Percentiles rank a stretch among this genome's conserved stretches.
These are phyloP conservation scores for Magnusiomyces magnusii DNA, from an alignment of 1,139 yeast species.

Conservation along the genomic window DNA sequence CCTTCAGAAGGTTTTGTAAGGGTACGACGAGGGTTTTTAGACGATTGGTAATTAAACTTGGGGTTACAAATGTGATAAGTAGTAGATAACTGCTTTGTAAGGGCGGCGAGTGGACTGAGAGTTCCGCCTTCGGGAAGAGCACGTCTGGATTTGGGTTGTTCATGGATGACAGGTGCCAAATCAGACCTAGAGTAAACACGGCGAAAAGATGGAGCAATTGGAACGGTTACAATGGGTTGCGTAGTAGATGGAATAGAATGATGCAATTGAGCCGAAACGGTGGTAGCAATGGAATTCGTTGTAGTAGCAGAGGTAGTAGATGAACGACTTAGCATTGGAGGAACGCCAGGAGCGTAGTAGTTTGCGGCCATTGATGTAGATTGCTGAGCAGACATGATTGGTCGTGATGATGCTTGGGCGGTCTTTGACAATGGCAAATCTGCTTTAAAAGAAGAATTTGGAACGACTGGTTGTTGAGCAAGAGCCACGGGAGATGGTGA, in stretches of 20 bases:
- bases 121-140: conserved; percentile 72
- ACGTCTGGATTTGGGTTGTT: conserved; percentile 69
- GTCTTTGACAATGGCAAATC: neutral
- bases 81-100: conserved; percentile 69
- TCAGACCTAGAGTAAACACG: conserved; percentile 44
- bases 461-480: conserved; percentile 7
- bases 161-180: conserved; percentile 54
- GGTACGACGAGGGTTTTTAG: conserved; percentile 85
- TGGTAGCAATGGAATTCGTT: conserved; percentile 1
- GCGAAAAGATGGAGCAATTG: conserved; percentile 40
- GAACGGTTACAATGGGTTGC: neutral
- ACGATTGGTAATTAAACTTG: conserved; percentile 70
- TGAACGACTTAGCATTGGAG: conserved; percentile 3
- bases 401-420: neutral
- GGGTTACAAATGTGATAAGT: conserved; percentile 87
- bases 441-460: neutral
- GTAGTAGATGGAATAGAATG: neutral
- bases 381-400: conserved; percentile 12
- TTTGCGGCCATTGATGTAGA: conserved; percentile 5
- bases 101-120: conserved; percentile 79
- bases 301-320: conserved; percentile 1
- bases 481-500: neutral
- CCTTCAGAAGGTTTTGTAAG: conserved; percentile 91
- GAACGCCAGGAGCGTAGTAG: neutral
- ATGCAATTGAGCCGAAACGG: neutral